Base-by-base conservation (phyloP, 2,329 filamentous ascomycete genomes). In the Neonectria sp. region DNA sequence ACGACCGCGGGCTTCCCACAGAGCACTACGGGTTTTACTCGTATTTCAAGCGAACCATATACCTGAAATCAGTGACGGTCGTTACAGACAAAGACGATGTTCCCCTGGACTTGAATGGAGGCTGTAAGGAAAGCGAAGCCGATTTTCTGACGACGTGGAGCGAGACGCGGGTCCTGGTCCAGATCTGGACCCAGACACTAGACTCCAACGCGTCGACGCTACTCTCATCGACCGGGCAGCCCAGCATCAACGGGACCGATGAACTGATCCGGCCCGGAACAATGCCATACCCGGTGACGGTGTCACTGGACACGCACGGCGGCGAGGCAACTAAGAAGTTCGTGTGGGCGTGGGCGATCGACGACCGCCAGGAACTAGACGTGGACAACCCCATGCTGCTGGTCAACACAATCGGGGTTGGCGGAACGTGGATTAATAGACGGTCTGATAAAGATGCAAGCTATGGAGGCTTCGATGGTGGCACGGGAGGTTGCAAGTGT, bases 1-100 rank as follows among this genome's bases (percentile, higher is more conserved):
- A 91, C 79, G 94, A 98, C 79, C 92, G 95, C 24, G 95, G 93
- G 21, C 85, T 93, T 31, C 83, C 88, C 2, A 92, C 91, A 0
- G 95, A 98, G 79, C 94, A 97, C 81, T 98, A 97, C 80, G 94
- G 94, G 3, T 98, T 98, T 82, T 98, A 97, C 82, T 93, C 89
- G 1, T 97, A 97, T 84, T 98, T 93, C 80, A 91, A 95, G 81
- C 93, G 95, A 71, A 92, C 92, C 9, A 93, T 97, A 70, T 97
- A 95, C 83, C 85, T 97, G 68, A 90, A 91, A 73, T 90, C 89
- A 17, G 82, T 86, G 12, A 80, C 81, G 0, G 78, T 82, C 1
- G 77, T 89, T n/a, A 84, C 84, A 17, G 76, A 77, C 15, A 77
- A 82, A n/a, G 78, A 77, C 8, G 77, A 82, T 55, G 79, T 84